Evolutionary conservation across 768 basidiomycete species (phyloP).

Genomic region (Kwoniella dejecticola): DNA sequence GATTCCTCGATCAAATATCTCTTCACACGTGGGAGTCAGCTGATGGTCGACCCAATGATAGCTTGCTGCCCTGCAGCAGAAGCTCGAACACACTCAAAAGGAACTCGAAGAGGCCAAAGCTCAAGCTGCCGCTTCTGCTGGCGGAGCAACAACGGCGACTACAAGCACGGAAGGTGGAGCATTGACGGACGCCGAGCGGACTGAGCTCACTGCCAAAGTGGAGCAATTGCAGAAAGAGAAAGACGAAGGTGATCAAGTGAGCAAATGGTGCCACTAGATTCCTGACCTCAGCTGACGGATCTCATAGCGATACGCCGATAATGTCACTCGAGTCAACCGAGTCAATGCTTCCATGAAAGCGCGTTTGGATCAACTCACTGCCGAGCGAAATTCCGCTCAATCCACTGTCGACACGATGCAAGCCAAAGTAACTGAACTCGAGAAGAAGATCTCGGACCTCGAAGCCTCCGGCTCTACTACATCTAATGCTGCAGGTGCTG

Average conservation of each 20-base stretch:
- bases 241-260: slow-evolving; percentile 34
- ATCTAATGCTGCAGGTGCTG: background rate
- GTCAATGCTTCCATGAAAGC: slow-evolving; percentile 29
- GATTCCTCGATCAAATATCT: slow-evolving; percentile 3
- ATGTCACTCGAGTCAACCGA: slow-evolving; percentile 44
- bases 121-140: slow-evolving; percentile 6
- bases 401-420: slow-evolving; percentile 13
- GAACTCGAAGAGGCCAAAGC: slow-evolving; percentile 41
- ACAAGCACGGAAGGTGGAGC: background rate
- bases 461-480: slow-evolving; percentile 2
- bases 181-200: slow-evolving; percentile 6
- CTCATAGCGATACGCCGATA: slow-evolving; percentile 37
- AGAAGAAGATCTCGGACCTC: slow-evolving; percentile 25
- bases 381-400: slow-evolving; percentile 9
- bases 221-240: slow-evolving; percentile 38
- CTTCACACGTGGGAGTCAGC: too few relatives aligned
- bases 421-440: slow-evolving; percentile 27
- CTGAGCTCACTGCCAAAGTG: slow-evolving; percentile 19
- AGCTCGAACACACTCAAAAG: slow-evolving; percentile 35
- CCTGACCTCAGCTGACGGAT: background rate
- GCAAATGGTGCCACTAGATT: background rate
- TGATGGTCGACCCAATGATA: too few relatives aligned
- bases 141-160: slow-evolving; percentile 1
- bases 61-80: slow-evolving; percentile 26
- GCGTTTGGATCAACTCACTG: slow-evolving; percentile 15